phyloP scores from a whole-genome alignment of 2,329 filamentous ascomycete species.

The Emergomyces orientalis region DNA sequence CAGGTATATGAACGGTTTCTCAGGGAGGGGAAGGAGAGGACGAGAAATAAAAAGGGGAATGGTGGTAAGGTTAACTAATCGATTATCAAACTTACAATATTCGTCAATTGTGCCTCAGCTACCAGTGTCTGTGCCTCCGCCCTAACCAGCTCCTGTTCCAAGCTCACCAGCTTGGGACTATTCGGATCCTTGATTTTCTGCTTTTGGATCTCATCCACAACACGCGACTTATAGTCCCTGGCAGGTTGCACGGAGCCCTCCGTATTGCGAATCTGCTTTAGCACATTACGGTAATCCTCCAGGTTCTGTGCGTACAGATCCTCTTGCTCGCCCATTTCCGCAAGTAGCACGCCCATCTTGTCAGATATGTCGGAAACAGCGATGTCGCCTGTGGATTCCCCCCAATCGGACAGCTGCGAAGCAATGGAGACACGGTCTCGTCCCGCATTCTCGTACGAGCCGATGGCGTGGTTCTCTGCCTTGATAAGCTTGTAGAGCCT shows the following conservation, averaged over 20 bases:
- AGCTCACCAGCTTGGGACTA: constrained; percentile 66
- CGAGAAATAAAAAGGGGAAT: neutral
- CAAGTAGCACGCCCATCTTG: constrained; percentile 86
- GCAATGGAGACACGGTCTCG: constrained; percentile 79
- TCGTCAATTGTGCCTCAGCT: constrained; percentile 91
- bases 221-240: constrained; percentile 75
- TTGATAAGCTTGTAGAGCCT: constrained; percentile 90
- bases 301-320: constrained; percentile 76
- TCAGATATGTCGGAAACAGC: constrained; percentile 82
- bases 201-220: constrained; percentile 83
- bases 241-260: constrained; percentile 92
- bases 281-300: constrained; percentile 69
- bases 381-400: constrained; percentile 81
- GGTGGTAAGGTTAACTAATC: neutral
- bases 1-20: neutral
- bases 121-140: constrained; percentile 94
- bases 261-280: constrained; percentile 92
- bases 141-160: constrained; percentile 93
- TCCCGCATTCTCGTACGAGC: constrained; percentile 72
- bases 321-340: constrained; percentile 90
- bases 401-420: constrained; percentile 90
- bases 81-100: constrained; percentile 56
- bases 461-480: constrained; percentile 80
- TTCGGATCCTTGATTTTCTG: constrained; percentile 87
- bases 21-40: neutral